Evolutionary conservation across 371 early-diverging fungal species (phyloP).

Genomic region (Mycotypha africana): DNA sequence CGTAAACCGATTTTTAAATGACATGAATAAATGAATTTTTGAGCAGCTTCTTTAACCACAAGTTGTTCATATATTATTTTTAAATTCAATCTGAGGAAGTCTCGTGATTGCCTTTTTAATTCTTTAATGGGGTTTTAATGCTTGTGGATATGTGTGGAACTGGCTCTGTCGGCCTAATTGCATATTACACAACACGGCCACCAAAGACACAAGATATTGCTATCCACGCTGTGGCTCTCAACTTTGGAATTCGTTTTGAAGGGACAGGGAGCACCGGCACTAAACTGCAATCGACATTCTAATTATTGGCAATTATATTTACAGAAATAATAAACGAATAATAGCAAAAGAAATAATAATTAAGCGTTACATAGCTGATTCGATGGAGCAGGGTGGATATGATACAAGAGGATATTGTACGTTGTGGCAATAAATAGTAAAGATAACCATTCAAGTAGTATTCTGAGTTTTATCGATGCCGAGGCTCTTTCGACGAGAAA

Average conservation of each 20-base stretch:
- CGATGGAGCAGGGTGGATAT: no score
- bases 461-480: constrained; percentile 1
- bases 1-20: no score
- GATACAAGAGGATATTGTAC: no score
- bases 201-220: constrained; percentile 23
- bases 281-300: constrained; percentile 25
- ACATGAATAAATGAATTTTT: no score
- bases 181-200: constrained; percentile 30
- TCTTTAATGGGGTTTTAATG: constrained; percentile 26
- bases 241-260: constrained; percentile 1
- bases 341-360: constrained; percentile 13
- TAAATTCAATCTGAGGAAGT: no score
- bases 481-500: constrained; percentile 13
- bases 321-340: neutral
- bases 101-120: no score
- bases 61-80: no score
- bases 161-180: constrained; percentile 35
- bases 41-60: no score
- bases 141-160: constrained; percentile 27
- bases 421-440: no score
- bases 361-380: no score
- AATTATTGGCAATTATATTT: neutral
- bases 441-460: no score
- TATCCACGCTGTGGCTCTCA: constrained; percentile 24
- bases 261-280: constrained; percentile 22